Base-by-base conservation (phyloP, 108 stramenopile genomes). In the Pseudonitzschia pungens region DNA sequence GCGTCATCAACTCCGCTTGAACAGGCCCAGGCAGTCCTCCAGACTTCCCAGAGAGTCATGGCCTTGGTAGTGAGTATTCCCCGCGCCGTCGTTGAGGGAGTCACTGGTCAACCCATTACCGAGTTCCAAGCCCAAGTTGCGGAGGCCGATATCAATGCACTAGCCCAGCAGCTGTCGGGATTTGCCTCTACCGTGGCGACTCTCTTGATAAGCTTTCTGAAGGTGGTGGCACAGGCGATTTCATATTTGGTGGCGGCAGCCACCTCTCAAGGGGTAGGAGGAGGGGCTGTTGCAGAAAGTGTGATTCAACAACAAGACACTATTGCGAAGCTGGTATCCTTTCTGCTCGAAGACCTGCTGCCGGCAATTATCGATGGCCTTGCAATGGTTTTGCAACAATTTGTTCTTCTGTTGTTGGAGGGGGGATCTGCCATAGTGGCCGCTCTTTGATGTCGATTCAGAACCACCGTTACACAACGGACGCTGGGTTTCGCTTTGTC, bases 61-160 rank as follows among this genome's bases (percentile, higher is more conserved):
- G 66, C 26, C 18, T 8, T 67, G 44, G 45, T 67, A n/a, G 66
- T 67, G 31, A 41, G 45, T 8, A 50, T 67, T n/a, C 66, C 66
- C 5, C 66, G 66, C 12, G 66, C 66, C 21, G 36, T 48, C n/a
- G 5, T 67, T 2, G 66, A 67, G 36, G 66, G 45, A 9, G 22
- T 67, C 7, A 67, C 66, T 2, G 66, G 66, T 4, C 66, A 28
- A 6, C 40, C 66, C 4, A 50, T 50, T 8, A 48, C 18, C 27
- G 66, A 67, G 20, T 8, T 67, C 12, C 66, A 67, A 24, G 31
- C 21, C 15, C 0, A 6, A 11, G 42, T 67, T 9, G 21, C 44
- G 9, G 45, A 67, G 9, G 24, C 29, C 0, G 66, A 67, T 50
- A 21, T 67, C 66, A 12, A 48, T 1, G 45, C 24, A 3, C 0